Base-by-base conservation (phyloP, 78 protist genomes). In the Pigoraptor vietnamica region DNA sequence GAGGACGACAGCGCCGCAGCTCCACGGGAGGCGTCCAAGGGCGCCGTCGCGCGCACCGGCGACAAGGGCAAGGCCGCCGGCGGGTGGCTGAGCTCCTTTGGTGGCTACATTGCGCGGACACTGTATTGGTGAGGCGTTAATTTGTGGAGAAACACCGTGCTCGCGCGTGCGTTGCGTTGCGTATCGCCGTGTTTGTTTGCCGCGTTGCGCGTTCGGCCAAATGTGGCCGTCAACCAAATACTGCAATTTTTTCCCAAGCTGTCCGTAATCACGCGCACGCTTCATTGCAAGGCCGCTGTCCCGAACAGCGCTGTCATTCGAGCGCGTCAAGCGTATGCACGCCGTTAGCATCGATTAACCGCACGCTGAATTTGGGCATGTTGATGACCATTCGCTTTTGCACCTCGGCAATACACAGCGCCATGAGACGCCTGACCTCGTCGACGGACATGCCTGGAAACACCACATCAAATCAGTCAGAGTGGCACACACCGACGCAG, bases 381-480 rank as follows among this genome's bases (percentile, higher is more conserved):
- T 29, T 33, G 48, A 94, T 82, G 6, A 94, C 40, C 92, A 96
- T 92, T 83, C 97, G 93, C 83, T 92, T 92, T 29, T 91, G 35
- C 55, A 95, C 86, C 91, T 95, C 95, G 21, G 37, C 37, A 0
- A 82, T 37, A 40, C 95, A 94, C 88, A 81, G 25, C 29, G 90
- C 2, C 91, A 95, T 48, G 83, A 95, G 84, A 23, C 33, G 56
- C 23, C 67, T 36, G 86, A 92, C 94, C 79, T 95, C 93, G 35
- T 92, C 95, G 6, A 67, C 21, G 23, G 94, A 37, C 38, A 95
- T n/a, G 35, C 81, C 89, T 25, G 37, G 29, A 6, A 9, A 24
- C 33, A 1, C 2, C 19, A 67, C 1, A 14, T 2, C 2, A 40
- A 40, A 40, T 2, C 2, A 14, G 56, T 19, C 25, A 40, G 56